Evolutionary conservation across 2,329 filamentous ascomycete genomes (phyloP), one percentile per base, ranked within the genome.

Genomic region (Alternaria brassicicola): DNA sequence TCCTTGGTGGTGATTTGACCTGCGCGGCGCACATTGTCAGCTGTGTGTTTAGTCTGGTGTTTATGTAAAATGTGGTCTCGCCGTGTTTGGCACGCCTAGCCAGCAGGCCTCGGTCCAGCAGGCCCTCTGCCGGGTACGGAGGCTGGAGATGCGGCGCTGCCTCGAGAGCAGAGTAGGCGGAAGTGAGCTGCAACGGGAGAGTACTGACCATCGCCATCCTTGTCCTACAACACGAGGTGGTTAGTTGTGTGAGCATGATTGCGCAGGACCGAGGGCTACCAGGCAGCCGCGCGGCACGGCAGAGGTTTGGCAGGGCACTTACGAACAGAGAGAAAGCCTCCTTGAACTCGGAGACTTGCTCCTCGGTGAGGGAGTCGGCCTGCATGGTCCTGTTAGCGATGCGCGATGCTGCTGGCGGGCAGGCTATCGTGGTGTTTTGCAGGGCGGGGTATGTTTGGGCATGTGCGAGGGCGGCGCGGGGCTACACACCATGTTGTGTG

Each of bases 321-420:
- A 99, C 95, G 83, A 99, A 99, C 70, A 99, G 92, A 80, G 95
- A 99, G 85, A 99, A 99, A 55, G 95, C 95, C 85, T 99, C 95
- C 91, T 98, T 99, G 87, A 98, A 99, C 85, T 99, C 95, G 79
- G 95, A 98, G 80, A 99, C 95, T 88, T 99, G 95, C 85, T 99
- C 95, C 87, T 99, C 95, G 74, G 95, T 98, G 78, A 99, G 90
- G 81, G 94, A 94, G 81, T 99, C 95, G 80, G 94, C 94, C 94
- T 98, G 79, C 57, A 48, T 31, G 25, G 54, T 46, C 9, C 8
- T 38, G 73, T 78, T 59, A 77, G 76, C 52, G 60, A 31, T 46
- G 51, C 57, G 61, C 57, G 28, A 31, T 7, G 43, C 46, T 21
- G 43, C 49, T 21, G 30, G 47, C 52, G 39, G 56, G 36, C 60